Evolutionary conservation across 805 yeast genomes (phyloP).

Genomic region (Metschnikowia noctiluminum): DNA sequence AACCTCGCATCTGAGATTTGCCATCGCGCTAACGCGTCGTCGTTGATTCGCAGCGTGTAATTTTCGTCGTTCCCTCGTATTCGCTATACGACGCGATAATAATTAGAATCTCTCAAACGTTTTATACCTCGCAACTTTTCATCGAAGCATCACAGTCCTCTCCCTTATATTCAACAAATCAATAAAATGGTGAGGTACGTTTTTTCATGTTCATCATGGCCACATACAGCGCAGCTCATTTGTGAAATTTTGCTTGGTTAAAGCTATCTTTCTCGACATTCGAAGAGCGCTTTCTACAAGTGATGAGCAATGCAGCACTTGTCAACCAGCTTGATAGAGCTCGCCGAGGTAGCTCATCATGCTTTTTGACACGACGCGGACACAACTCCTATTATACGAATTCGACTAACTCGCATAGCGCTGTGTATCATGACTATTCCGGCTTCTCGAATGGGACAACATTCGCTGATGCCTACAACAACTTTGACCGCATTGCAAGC

Average conservation of each 20-base stretch:
- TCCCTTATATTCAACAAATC: not conserved
- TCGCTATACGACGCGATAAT: conserved; percentile 8
- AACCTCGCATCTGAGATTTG: too few relatives aligned
- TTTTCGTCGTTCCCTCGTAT: conserved; percentile 7
- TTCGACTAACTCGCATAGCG: conserved; percentile 12
- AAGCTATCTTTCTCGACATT: not conserved
- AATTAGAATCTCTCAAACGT: conserved; percentile 1
- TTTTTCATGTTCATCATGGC: not conserved
- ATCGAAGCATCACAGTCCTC: not conserved
- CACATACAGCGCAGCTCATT: not conserved
- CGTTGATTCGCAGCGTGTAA: not conserved
- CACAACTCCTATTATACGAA: not conserved
- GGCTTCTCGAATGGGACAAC: conserved; percentile 31
- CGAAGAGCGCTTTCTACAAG: not conserved
- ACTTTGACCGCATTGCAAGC: conserved; percentile 27
- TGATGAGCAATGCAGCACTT: too few relatives aligned
- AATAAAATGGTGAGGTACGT: conserved; percentile 19
- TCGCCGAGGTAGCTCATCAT: too few relatives aligned
- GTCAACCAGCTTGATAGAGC: too few relatives aligned
- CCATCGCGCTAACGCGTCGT: too few relatives aligned
- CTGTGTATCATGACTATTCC: conserved; percentile 35
- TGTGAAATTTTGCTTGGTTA: not conserved
- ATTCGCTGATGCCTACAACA: conserved; percentile 26
- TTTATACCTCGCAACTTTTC: not conserved
- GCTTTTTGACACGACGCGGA: too few relatives aligned